Conservation (phyloP, 202 grass and related monocot genomes). For the Digitaria exilis region DNA sequence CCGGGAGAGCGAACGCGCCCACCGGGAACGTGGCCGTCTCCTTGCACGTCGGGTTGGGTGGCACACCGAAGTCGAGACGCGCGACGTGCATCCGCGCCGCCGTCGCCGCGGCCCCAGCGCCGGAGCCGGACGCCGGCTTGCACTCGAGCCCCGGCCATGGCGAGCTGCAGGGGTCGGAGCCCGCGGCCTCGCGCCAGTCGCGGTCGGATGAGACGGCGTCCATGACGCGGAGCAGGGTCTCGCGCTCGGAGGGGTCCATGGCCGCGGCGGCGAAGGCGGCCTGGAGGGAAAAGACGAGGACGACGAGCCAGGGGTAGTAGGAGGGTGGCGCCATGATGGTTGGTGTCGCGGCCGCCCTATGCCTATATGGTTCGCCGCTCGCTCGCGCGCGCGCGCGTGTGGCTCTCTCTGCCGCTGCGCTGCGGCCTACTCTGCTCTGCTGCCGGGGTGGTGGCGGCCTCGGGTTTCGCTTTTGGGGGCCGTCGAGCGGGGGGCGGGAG, state of each 20-base stretch:
- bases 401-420: neutral
- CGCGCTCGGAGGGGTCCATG: conserved; percentile 71
- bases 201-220: conserved; percentile 90
- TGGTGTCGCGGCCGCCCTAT: no score
- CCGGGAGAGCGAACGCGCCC: conserved; percentile 59
- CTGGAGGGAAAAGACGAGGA: neutral
- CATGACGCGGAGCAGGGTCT: conserved; percentile 82
- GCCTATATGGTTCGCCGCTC: neutral
- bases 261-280: conserved; percentile 28
- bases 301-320: conserved; percentile 8
- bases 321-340: conserved; percentile 6
- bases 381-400: neutral
- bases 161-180: conserved; percentile 64
- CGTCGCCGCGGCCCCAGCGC: neutral
- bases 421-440: neutral
- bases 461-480: conserved; percentile 35
- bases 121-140: conserved; percentile 32
- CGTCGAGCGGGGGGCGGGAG: neutral
- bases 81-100: conserved; percentile 59
- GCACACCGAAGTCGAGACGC: conserved; percentile 77
- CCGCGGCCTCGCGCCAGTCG: conserved; percentile 65
- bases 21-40: conserved; percentile 57
- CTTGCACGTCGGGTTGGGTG: conserved; percentile 77
- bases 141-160: conserved; percentile 95
- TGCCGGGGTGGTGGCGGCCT: neutral